phyloP scores from a whole-genome alignment of 2,329 filamentous ascomycete species.

The Ampelomyces quisqualis region DNA sequence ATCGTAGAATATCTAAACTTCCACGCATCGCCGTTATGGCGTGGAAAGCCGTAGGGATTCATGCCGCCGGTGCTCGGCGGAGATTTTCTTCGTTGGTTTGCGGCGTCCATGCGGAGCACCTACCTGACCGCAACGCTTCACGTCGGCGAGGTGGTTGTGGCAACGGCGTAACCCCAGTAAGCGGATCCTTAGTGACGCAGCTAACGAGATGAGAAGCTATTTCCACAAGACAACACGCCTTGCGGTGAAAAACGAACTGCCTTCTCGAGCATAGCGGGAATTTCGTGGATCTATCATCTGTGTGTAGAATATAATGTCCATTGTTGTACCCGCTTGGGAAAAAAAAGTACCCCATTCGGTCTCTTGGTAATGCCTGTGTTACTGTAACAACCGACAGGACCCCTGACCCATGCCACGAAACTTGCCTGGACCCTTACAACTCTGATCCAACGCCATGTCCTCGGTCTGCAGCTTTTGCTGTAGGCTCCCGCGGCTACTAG shows the following conservation, averaged over 20 bases:
- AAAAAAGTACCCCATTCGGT: too few relatives aligned
- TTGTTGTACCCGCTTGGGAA: too few relatives aligned
- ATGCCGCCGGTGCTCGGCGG: background rate
- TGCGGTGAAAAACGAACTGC: too few relatives aligned
- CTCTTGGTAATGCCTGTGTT: background rate
- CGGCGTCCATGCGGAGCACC: too few relatives aligned
- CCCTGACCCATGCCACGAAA: background rate
- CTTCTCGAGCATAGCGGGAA: too few relatives aligned
- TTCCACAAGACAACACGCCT: too few relatives aligned
- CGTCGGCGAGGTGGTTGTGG: conserved; percentile 10
- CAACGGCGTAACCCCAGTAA: conserved; percentile 1
- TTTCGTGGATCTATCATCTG: too few relatives aligned
- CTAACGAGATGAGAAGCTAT: background rate
- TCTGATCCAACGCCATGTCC: conserved; percentile 1
- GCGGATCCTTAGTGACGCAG: background rate
- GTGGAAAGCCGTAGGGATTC: background rate
- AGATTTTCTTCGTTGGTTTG: too few relatives aligned
- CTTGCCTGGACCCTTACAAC: background rate
- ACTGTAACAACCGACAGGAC: background rate
- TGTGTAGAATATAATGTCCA: too few relatives aligned
- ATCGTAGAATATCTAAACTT: too few relatives aligned
- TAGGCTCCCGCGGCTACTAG: background rate
- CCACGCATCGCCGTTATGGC: background rate
- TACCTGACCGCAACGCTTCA: conserved; percentile 1
- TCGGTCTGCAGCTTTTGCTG: background rate